Base-by-base conservation (phyloP, 371 early-diverging fungal genomes). In the Mortierella sp. region DNA sequence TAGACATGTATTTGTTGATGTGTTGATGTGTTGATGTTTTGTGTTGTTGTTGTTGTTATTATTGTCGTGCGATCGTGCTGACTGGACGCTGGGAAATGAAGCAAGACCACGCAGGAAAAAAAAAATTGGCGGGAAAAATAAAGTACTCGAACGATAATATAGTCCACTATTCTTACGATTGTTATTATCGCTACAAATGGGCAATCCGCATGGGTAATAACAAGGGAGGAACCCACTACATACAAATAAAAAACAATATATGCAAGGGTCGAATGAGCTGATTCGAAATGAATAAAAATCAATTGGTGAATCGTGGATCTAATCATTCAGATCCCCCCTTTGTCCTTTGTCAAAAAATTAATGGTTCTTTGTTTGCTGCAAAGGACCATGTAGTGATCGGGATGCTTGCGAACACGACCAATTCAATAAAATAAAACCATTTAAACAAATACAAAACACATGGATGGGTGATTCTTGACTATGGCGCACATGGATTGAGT, bases 91-190 rank as follows among this genome's bases (percentile, higher is more conserved):
- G 70, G 70, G 59, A 71, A 71, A 58, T 57, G 59, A 58, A 26
- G 58, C 8, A 16, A 54, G 14, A 66, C 39, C 52, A 52, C 20
- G 24, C 20, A 52, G 24, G 24, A 52, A 66, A 45, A 66, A 60
- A 67, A 68, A 59, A 47, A 60, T 45, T 67, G 68, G 68, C 68
- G 68, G 68, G 68, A 67, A 67, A 57, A 51, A 62, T 22, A 66
- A 30, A 66, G 20, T 64, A 52, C 22, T 39, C 32, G n/a, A n/a
- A n/a, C 62, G 11, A 52, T 24, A 52, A 52, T 22, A 52, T 22
- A 52, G 9, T 24, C 52, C 52, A 52, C 52, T 52, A 52, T 52
- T 52, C 52, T 52, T 52, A 52, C 52, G 52, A 52, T 52, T 52
- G 52, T 52, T 52, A 52, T 52, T 52, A 4, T 52, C n/a, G n/a